Evolutionary conservation across 176 grass and related monocot species (phyloP).

Genomic region (Carex littledalei): DNA sequence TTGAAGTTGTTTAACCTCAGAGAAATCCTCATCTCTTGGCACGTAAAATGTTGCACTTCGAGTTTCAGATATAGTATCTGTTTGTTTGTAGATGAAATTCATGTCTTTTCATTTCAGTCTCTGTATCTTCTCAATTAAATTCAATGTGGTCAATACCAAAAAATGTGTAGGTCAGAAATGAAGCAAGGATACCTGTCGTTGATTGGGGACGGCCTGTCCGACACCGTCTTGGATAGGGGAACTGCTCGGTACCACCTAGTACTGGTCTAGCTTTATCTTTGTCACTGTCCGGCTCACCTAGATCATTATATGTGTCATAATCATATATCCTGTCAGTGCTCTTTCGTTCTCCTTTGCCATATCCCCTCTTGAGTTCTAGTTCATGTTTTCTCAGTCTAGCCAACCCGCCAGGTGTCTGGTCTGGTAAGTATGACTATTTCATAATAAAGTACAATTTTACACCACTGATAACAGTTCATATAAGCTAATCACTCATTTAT

Average conservation of each 20-base stretch:
- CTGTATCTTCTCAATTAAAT: neutral
- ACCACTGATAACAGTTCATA: neutral
- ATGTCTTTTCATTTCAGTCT: neutral
- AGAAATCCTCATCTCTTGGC: slow-evolving; percentile 79
- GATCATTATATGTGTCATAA: slow-evolving; percentile 76
- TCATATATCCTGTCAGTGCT: slow-evolving; percentile 59
- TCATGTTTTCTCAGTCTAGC: slow-evolving; percentile 35
- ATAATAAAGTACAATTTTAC: neutral
- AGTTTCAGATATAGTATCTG: slow-evolving; percentile 52
- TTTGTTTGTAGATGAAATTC: neutral
- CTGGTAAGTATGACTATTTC: slow-evolving; percentile 55
- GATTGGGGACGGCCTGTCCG: slow-evolving; percentile 54
- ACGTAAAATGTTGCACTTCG: slow-evolving; percentile 42
- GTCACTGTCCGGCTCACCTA: slow-evolving; percentile 35
- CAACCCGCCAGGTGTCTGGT: slow-evolving; percentile 58
- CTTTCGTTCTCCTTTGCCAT: slow-evolving; percentile 44
- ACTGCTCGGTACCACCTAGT: slow-evolving; percentile 53
- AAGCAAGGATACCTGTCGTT: slow-evolving; percentile 24
- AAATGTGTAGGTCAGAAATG: neutral
- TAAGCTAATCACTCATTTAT: neutral
- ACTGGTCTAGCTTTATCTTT: slow-evolving; percentile 30
- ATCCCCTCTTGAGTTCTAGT: slow-evolving; percentile 43
- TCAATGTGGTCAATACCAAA: neutral
- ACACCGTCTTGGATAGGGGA: slow-evolving; percentile 71
- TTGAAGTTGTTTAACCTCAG: slow-evolving; percentile 50